A percentile compares a stretch with the other conserved stretches of the same genome.
These are phyloP conservation scores for Chaetomium sp. DNA, from an alignment of 2,329 filamentous ascomycete genomes.

Conservation along the genomic window DNA sequence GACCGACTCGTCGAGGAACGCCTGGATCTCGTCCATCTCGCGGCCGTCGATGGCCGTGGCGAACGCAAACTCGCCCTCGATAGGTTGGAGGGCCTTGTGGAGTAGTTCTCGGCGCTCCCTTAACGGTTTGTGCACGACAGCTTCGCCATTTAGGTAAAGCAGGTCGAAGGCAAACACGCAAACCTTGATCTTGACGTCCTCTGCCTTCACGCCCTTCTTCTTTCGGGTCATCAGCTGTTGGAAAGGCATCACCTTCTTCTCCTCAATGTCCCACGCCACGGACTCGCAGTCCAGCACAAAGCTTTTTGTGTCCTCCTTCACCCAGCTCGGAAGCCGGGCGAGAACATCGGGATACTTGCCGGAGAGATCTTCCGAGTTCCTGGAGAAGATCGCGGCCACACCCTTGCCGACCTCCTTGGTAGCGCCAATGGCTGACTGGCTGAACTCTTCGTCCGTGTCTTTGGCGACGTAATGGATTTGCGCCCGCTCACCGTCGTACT, in stretches of 20 bases:
- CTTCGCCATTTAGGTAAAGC: slow-evolving; percentile 85
- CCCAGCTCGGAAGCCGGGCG: slow-evolving; percentile 78
- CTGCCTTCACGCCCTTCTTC: slow-evolving; percentile 90
- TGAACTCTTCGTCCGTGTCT: slow-evolving; percentile 64
- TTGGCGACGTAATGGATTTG: slow-evolving; percentile 96
- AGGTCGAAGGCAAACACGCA: slow-evolving; percentile 97
- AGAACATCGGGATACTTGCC: slow-evolving; percentile 98
- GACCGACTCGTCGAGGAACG: slow-evolving; percentile 86
- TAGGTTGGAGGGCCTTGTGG: slow-evolving; percentile 61
- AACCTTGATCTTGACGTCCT: slow-evolving; percentile 93
- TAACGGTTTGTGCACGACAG: slow-evolving; percentile 80
- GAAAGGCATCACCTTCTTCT: slow-evolving; percentile 95
- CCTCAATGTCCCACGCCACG: slow-evolving; percentile 88
- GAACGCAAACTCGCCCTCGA: slow-evolving; percentile 87
- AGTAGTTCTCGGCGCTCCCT: slow-evolving; percentile 77
- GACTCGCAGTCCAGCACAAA: slow-evolving; percentile 99
- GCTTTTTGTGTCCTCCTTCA: slow-evolving; percentile 82
- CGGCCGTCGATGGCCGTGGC: slow-evolving; percentile 81
- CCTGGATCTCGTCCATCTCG: slow-evolving; percentile 89
- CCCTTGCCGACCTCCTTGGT: slow-evolving; percentile 63
- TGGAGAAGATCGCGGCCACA: slow-evolving; percentile 88
- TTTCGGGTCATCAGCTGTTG: slow-evolving; percentile 98
- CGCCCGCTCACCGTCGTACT: slow-evolving; percentile 96
- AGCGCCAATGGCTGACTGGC: slow-evolving; percentile 52
- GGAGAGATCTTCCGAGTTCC: slow-evolving; percentile 93